These are phyloP conservation scores for Solanum piurae DNA, from an alignment of 257 asterid genomes.

Conservation along the genomic window DNA sequence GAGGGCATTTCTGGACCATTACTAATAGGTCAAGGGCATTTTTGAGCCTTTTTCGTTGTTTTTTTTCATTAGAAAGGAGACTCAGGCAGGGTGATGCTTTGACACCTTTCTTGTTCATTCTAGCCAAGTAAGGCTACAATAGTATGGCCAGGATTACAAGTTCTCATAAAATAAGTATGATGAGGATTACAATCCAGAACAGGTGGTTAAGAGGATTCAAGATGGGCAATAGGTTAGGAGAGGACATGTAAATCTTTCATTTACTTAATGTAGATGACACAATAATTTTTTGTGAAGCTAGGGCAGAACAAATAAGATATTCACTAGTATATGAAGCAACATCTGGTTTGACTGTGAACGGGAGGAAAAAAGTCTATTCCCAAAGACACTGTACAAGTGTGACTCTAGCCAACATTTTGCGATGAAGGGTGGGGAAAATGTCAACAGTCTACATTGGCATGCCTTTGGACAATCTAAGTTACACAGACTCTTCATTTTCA, in stretches of 20 bases:
- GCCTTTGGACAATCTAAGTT: not conserved
- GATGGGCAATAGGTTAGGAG: not conserved
- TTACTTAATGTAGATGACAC: not conserved
- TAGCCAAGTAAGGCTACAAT: not conserved
- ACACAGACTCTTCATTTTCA: not conserved
- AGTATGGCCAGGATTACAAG: not conserved
- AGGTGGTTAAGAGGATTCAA: not conserved
- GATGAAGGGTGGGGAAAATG: not conserved
- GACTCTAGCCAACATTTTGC: not conserved
- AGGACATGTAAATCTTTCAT: not conserved
- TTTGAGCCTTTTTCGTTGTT: not conserved
- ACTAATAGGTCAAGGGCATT: no score
- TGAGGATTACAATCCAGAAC: not conserved
- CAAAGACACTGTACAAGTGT: not conserved
- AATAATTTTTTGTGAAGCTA: not conserved
- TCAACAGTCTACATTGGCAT: not conserved
- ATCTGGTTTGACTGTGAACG: not conserved
- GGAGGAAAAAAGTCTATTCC: not conserved
- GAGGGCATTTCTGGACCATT: no score
- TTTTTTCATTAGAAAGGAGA: not conserved
- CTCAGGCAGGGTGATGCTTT: not conserved
- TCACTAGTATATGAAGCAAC: not conserved
- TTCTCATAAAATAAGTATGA: not conserved
- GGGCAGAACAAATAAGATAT: not conserved
- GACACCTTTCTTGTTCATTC: not conserved